phyloP scores from a whole-genome alignment of 306 rosid genomes.

The Arachis hypogaea region DNA sequence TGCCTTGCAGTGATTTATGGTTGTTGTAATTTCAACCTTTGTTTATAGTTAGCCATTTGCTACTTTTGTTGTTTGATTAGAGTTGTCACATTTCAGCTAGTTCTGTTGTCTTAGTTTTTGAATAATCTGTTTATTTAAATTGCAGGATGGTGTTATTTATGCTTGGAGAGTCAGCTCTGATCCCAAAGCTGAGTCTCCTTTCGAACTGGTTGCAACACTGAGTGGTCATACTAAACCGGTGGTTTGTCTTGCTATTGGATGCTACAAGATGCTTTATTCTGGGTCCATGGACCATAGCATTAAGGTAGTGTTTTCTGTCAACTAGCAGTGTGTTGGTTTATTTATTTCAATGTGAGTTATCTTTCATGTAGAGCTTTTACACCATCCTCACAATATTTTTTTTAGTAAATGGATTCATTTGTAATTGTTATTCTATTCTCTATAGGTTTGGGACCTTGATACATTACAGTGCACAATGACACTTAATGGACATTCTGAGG shows the following conservation, averaged over 20 bases:
- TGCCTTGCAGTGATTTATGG: neutral
- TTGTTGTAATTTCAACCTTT: neutral
- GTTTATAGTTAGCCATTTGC: neutral
- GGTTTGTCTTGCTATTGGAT: too few species aligned
- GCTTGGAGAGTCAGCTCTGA: conserved; percentile 37
- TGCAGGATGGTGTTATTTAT: conserved; percentile 40
- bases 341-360: too few species aligned
- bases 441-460: conserved; percentile 47
- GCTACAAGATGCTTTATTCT: too few species aligned
- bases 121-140: neutral
- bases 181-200: conserved; percentile 1
- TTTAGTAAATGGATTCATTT: neutral
- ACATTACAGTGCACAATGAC: too few species aligned
- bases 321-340: neutral
- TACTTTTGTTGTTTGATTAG: neutral
- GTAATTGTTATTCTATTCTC: neutral
- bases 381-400: neutral
- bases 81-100: neutral
- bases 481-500: too few species aligned
- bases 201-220: neutral
- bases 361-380: neutral
- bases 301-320: neutral
- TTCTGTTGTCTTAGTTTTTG: neutral
- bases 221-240: too few species aligned
- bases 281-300: too few species aligned